These are phyloP conservation scores for Rhinocladiella mackenziei DNA, from an alignment of 2,329 filamentous ascomycete genomes.

Conservation along the genomic window DNA sequence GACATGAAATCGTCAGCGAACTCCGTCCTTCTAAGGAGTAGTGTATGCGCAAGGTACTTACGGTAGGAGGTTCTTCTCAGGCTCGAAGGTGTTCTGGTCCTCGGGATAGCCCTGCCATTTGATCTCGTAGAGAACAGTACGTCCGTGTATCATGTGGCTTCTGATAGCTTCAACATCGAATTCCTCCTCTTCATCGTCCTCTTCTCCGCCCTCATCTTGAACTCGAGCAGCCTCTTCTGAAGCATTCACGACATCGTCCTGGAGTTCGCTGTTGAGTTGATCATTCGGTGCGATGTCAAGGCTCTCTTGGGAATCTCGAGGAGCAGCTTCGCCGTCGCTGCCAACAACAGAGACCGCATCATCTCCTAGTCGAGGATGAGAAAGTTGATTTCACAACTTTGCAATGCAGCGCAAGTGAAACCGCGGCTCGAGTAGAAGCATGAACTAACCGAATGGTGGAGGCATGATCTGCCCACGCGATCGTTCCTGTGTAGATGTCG, in stretches of 20 bases:
- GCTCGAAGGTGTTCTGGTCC: slow-evolving; percentile 45
- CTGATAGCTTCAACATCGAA: slow-evolving; percentile 14
- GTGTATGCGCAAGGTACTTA: slow-evolving; percentile 13
- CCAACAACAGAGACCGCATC: slow-evolving; percentile 3
- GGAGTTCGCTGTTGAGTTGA: slow-evolving; percentile 21
- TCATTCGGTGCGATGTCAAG: slow-evolving; percentile 15
- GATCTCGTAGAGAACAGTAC: slow-evolving; percentile 37
- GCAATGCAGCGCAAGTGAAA: too few species aligned
- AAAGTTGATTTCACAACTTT: too few species aligned
- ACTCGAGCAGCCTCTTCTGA: slow-evolving; percentile 27
- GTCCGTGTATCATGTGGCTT: slow-evolving; percentile 5
- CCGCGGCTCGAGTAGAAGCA: too few species aligned
- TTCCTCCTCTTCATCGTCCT: slow-evolving; percentile 15
- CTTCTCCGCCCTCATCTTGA: slow-evolving; percentile 38
- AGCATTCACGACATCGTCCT: slow-evolving; percentile 31
- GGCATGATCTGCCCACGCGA: too few species aligned
- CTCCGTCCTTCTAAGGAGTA: background rate
- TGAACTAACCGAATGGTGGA: too few species aligned
- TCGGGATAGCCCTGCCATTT: slow-evolving; percentile 48
- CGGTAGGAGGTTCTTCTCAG: slow-evolving; percentile 44
- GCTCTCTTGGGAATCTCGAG: slow-evolving; percentile 3
- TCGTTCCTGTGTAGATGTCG: too few species aligned
- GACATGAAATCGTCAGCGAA: slow-evolving; percentile 1
- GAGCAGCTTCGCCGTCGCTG: slow-evolving; percentile 8
- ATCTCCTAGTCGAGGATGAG: slow-evolving; percentile 5